Base-by-base conservation (phyloP, 2,329 filamentous ascomycete genomes). In the Cadophora sp. region DNA sequence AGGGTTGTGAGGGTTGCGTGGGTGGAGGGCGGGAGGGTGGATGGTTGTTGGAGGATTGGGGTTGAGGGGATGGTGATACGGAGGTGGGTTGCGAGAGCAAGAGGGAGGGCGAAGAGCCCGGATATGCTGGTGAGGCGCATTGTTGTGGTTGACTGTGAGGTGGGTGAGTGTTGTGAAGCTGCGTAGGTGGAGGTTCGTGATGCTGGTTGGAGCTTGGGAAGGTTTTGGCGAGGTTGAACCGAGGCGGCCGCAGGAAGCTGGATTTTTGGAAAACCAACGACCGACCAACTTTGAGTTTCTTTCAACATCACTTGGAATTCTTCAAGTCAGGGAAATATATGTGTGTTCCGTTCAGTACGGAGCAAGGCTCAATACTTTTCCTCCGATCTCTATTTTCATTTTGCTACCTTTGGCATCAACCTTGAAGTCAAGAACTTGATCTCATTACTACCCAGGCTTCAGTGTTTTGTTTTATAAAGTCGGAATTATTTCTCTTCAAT, bases 1-100 rank as follows among this genome's bases (percentile, higher is more conserved):
- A 80, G 78, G 4, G 86, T 89, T 45, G 89, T 89, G 76, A 90
- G 89, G 60, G 90, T 90, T 68, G 85, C 86, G 75, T 89, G 82
- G 24, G 89, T 89, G 62, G 89, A 86, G 59, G 83, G 77, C 62
- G 83, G 81, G 64, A 87, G 81, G 18, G 77, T 78, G 24, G 82
- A 78, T 55, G 83, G 74, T 51, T 73, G 73, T 68, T 75, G 68
- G 58, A 77, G 66, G 53, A 71, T 48, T 66, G 69, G 68, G 43
- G 70, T 73, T 7, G 72, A 71, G 36, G 71, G 67, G 66, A 76
- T 68, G n/a, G 68, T 48, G 63, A 75, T 67, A 43, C 72, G 71
- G 39, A 77, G 64, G 48, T 73, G 74, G 73, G 72, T 70, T 74
- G 77, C 71, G 55, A 76, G 72, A 55, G 78, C 72, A 39, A 80